phyloP scores from a whole-genome alignment of 1,284 basidiomycete genomes.

The Ustilago hordei region DNA sequence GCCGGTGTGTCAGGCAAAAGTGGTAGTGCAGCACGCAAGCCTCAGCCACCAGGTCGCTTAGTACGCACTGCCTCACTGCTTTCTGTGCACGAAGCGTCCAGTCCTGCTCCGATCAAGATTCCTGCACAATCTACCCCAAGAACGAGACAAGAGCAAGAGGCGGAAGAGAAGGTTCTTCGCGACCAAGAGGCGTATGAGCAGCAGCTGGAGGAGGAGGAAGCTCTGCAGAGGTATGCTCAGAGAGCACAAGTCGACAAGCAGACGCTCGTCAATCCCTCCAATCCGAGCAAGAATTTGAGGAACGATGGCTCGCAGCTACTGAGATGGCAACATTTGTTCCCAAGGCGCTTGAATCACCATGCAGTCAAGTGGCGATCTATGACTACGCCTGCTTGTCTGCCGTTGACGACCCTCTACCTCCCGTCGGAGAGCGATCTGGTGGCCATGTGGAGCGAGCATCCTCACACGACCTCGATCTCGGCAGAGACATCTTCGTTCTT shows the following conservation, averaged over 20 bases:
- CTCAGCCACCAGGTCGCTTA: conserved; percentile 24
- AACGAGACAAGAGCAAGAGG: conserved; percentile 44
- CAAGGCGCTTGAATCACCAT: conserved; percentile 81
- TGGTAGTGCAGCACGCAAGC: conserved; percentile 29
- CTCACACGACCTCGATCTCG: conserved; percentile 63
- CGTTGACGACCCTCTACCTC: conserved; percentile 83
- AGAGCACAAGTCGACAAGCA: conserved; percentile 65
- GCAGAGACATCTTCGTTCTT: conserved; percentile 65
- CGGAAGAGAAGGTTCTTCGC: conserved; percentile 48
- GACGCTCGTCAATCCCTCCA: conserved; percentile 66
- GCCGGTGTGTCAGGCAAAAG: conserved; percentile 25
- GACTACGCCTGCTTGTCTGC: conserved; percentile 77
- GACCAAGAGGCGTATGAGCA: conserved; percentile 62
- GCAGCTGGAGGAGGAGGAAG: conserved; percentile 61
- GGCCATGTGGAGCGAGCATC: conserved; percentile 67
- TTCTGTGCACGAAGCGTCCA: conserved; percentile 45
- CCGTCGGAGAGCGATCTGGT: conserved; percentile 64
- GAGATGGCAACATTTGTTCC: conserved; percentile 84
- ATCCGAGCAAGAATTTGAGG: conserved; percentile 57
- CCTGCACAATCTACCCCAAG: conserved; percentile 44
- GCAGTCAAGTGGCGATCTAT: conserved; percentile 93
- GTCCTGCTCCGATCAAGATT: conserved; percentile 57
- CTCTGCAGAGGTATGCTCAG: conserved; percentile 55
- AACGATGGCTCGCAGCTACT: conserved; percentile 52
- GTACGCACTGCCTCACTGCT: conserved; percentile 41